A percentile compares a stretch with the other conserved stretches of the same genome.
These are phyloP conservation scores for Petunia secreta DNA, from an alignment of 257 asterid species.

Conservation along the genomic window DNA sequence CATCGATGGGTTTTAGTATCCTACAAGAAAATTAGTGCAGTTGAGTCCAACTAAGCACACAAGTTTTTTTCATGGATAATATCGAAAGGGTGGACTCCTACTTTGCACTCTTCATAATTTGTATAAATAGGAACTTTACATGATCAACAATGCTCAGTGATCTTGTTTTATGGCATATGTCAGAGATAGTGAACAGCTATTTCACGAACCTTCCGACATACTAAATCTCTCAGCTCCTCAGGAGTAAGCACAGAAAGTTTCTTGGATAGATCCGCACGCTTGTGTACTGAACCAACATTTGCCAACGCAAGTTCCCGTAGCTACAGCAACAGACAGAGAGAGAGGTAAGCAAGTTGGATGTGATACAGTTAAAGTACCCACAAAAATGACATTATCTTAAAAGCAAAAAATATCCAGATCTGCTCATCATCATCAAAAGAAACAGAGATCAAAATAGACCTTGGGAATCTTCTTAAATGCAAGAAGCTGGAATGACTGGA, in stretches of 20 bases:
- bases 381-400: not conserved
- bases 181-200: conserved; percentile 20
- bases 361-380: not conserved
- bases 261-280: conserved; percentile 87
- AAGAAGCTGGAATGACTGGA: conserved; percentile 93
- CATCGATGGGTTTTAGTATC: not conserved
- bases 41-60: not conserved
- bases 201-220: conserved; percentile 77
- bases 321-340: conserved; percentile 50
- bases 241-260: conserved; percentile 77
- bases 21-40: not conserved
- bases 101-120: not conserved
- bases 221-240: conserved; percentile 88
- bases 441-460: conserved; percentile 43
- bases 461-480: conserved; percentile 85
- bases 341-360: not conserved
- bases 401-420: not conserved
- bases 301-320: conserved; percentile 90
- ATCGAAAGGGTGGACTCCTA: not conserved
- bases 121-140: not conserved
- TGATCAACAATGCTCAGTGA: not conserved
- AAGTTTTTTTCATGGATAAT: not conserved
- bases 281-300: conserved; percentile 84
- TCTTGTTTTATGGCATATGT: not conserved
- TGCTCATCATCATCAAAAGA: conserved; percentile 25